Evolutionary conservation across 352 stramenopile species (phyloP).

Genomic region (Blastocystis sp.): DNA sequence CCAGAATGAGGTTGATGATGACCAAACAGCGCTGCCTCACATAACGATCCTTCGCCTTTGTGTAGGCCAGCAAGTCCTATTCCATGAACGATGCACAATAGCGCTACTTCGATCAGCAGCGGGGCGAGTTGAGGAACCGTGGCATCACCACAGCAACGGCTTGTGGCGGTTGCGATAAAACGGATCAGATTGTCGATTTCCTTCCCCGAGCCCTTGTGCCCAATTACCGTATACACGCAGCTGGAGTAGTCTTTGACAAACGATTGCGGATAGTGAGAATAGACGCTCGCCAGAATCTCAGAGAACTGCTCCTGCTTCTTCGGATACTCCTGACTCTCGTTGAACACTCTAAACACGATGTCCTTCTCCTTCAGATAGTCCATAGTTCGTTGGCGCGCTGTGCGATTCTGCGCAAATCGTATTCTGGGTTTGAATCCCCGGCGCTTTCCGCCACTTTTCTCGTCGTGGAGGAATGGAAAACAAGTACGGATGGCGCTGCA

Average conservation of each 20-base stretch:
- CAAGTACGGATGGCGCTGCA: background rate
- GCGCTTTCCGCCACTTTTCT: background rate
- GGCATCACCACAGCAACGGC: slow-evolving; percentile 28
- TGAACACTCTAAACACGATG: slow-evolving; percentile 42
- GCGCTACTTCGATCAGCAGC: slow-evolving; percentile 23
- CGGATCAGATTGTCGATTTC: slow-evolving; percentile 13
- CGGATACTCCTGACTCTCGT: slow-evolving; percentile 19
- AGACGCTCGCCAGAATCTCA: slow-evolving; percentile 24
- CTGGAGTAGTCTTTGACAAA: slow-evolving; percentile 51
- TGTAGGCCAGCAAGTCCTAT: slow-evolving; percentile 42
- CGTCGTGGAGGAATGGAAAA: background rate
- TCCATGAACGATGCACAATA: no score
- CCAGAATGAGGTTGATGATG: slow-evolving; percentile 38
- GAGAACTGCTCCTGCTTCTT: slow-evolving; percentile 51
- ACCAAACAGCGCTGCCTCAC: slow-evolving; percentile 40
- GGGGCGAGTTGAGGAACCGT: slow-evolving; percentile 4
- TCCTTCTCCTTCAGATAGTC: slow-evolving; percentile 48
- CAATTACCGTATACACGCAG: slow-evolving; percentile 33
- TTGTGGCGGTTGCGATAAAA: slow-evolving; percentile 7
- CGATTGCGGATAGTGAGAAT: background rate
- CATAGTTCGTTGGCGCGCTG: background rate
- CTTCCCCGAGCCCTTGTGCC: slow-evolving; percentile 4
- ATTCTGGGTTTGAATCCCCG: background rate
- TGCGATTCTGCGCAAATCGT: background rate
- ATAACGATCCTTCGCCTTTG: slow-evolving; percentile 29